These are phyloP conservation scores for Saposhnikovia divaricata DNA, from an alignment of 129 eudicot genomes.

Conservation along the genomic window DNA sequence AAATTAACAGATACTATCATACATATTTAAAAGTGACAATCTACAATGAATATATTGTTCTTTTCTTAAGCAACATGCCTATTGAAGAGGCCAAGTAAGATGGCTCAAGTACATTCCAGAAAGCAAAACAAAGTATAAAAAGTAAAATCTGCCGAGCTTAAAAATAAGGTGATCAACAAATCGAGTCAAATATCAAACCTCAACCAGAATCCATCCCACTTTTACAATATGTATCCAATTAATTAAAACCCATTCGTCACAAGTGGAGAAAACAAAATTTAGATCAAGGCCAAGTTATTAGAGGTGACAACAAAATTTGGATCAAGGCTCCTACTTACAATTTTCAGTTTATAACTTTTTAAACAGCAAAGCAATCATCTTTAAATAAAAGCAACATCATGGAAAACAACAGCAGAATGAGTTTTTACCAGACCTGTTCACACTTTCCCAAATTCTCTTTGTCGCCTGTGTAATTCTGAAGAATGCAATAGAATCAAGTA, in stretches of 20 bases:
- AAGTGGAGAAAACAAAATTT: neutral
- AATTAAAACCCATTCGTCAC: neutral
- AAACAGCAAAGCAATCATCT: neutral
- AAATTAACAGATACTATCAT: neutral
- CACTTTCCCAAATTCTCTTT: constrained; percentile 68
- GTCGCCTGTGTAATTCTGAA: constrained; percentile 68
- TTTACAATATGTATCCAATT: neutral
- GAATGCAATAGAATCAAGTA: constrained; percentile 14
- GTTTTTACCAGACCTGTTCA: constrained; percentile 55
- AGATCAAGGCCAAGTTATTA: neutral
- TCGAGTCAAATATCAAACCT: neutral
- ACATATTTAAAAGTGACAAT: neutral
- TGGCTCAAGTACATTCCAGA: neutral
- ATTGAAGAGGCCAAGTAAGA: neutral
- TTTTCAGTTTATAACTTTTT: neutral
- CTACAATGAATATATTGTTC: neutral
- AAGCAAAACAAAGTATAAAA: neutral
- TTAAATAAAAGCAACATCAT: neutral
- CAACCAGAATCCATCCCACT: neutral
- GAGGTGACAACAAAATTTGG: neutral
- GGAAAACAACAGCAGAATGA: neutral
- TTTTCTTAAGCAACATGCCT: neutral
- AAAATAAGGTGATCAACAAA: neutral
- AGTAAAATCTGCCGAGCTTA: neutral
- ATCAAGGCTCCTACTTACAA: neutral